These are phyloP conservation scores for Speleostelium caveatum DNA, from an alignment of 78 protist species.

Conservation along the genomic window DNA sequence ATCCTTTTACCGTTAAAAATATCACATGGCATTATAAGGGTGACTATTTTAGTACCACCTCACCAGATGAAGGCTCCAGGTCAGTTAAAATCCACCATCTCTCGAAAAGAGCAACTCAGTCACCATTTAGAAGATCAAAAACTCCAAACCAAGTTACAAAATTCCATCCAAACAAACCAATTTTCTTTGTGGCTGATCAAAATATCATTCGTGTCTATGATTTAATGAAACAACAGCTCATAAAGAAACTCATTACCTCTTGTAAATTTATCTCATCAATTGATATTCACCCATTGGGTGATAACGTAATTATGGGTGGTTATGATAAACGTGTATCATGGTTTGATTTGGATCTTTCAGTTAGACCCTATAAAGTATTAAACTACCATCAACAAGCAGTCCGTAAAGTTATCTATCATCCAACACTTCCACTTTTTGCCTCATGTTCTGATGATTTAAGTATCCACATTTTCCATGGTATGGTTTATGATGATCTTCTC, in stretches of 20 bases:
- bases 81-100: conserved; percentile 74
- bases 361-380: conserved; percentile 93
- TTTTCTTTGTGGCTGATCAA: conserved; percentile 93
- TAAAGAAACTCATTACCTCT: conserved; percentile 74
- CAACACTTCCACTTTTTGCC: conserved; percentile 95
- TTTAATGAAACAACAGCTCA: conserved; percentile 85
- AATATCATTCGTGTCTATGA: conserved; percentile 88
- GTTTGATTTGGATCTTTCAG: conserved; percentile 97
- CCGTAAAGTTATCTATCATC: conserved; percentile 91
- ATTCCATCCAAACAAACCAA: conserved; percentile 98
- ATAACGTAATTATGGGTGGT: conserved; percentile 92
- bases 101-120: conserved; percentile 61
- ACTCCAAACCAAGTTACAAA: conserved; percentile 69
- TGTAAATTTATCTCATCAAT: conserved; percentile 87
- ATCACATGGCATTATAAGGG: conserved; percentile 96
- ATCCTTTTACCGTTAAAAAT: conserved; percentile 16
- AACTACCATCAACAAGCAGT: conserved; percentile 93
- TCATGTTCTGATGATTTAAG: conserved; percentile 93
- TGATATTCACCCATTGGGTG: conserved; percentile 95
- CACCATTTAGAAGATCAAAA: conserved; percentile 76
- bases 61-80: conserved; percentile 77
- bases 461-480: conserved; percentile 94
- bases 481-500: conserved; percentile 89
- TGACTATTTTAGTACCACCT: conserved; percentile 93
- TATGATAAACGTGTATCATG: conserved; percentile 94